A percentile compares a stretch with the other conserved stretches of the same genome.
phyloP scores from a whole-genome alignment of 305 asterid species.

The Fraxinus baroniana region DNA sequence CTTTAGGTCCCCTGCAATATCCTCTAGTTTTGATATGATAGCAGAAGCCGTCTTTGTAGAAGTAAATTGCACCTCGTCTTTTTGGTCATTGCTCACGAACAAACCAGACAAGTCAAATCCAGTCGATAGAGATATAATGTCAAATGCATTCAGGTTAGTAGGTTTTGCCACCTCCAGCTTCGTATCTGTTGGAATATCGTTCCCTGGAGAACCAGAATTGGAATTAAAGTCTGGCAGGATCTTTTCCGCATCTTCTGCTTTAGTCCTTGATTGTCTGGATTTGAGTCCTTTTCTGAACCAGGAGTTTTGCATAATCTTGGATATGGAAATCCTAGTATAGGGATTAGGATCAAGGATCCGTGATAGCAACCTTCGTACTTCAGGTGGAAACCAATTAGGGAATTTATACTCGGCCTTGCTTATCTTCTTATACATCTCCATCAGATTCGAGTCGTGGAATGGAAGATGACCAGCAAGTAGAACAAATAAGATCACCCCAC shows the following conservation, averaged over 20 bases:
- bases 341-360: constrained; percentile 43
- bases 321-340: constrained; percentile 33
- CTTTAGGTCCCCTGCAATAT: constrained; percentile 36
- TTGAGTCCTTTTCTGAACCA: constrained; percentile 40
- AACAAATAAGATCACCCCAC: constrained; percentile 46
- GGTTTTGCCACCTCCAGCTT: constrained; percentile 22
- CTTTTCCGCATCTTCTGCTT: constrained; percentile 18
- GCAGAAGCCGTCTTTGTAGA: constrained; percentile 34
- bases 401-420: constrained; percentile 34
- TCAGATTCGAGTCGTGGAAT: constrained; percentile 36
- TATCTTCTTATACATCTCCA: constrained; percentile 44
- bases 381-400: constrained; percentile 39
- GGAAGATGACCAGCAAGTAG: constrained; percentile 42
- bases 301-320: constrained; percentile 35
- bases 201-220: background rate
- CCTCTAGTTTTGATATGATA: constrained; percentile 48
- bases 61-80: constrained; percentile 61
- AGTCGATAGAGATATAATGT: constrained; percentile 57
- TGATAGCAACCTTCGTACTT: constrained; percentile 28
- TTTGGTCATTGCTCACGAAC: constrained; percentile 48
- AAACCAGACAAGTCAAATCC: constrained; percentile 67
- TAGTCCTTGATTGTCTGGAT: background rate
- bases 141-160: constrained; percentile 28
- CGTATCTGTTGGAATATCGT: background rate
- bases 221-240: background rate